phyloP scores from a whole-genome alignment of 179 eudicot species.

The Silene vulgaris region DNA sequence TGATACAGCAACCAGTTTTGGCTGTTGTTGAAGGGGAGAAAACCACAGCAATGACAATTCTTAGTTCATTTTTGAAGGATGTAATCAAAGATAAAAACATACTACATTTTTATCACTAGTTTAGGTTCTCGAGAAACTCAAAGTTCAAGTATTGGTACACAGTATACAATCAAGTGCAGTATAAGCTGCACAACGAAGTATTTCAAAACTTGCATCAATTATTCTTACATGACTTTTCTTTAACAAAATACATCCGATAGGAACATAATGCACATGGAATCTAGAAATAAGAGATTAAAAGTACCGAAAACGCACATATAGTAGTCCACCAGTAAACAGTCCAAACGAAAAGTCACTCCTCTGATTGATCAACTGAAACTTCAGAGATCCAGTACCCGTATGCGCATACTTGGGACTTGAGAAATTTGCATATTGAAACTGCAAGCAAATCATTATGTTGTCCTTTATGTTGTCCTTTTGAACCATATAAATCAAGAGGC shows the following conservation, averaged over 20 bases:
- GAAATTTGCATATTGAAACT: conserved; percentile 71
- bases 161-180: too few relatives aligned
- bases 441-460: conserved; percentile 24
- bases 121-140: neutral
- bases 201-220: neutral
- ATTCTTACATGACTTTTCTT: neutral
- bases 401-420: conserved; percentile 40
- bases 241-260: neutral
- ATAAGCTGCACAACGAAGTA: too few relatives aligned
- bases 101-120: neutral
- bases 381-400: conserved; percentile 54
- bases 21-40: conserved; percentile 35
- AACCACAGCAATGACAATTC: neutral
- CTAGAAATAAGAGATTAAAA: neutral
- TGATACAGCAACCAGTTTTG: conserved; percentile 71
- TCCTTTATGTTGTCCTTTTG: neutral
- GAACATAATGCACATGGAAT: neutral
- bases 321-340: conserved; percentile 53
- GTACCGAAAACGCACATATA: conserved; percentile 30
- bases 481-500: neutral
- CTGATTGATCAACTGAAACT: conserved; percentile 66
- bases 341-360: conserved; percentile 71
- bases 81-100: neutral
- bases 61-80: neutral
- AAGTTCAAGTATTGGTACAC: neutral